Conservation (phyloP, 345 rosid species). For the Conringia planisiliqua region DNA sequence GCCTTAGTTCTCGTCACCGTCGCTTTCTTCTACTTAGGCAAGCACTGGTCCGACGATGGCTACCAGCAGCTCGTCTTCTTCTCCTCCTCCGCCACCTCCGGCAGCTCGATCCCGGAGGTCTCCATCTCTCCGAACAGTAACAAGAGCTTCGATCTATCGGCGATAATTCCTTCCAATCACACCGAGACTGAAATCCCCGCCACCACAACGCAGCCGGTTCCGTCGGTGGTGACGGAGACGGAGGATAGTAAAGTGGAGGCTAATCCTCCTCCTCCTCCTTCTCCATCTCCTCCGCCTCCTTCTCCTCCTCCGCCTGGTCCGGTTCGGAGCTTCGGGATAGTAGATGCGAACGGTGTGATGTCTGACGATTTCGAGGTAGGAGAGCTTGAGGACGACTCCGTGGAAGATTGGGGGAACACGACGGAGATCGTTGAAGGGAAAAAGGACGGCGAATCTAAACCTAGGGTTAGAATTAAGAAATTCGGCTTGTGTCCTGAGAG, state of each 20-base stretch:
- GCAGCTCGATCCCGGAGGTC: slow-evolving; percentile 33
- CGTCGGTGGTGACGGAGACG: slow-evolving; percentile 25
- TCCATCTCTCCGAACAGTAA: slow-evolving; percentile 58
- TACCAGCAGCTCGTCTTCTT: slow-evolving; percentile 76
- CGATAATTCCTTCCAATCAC: slow-evolving; percentile 41
- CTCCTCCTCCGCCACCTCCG: slow-evolving; percentile 39
- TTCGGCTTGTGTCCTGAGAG: slow-evolving; percentile 58
- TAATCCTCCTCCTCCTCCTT: slow-evolving; percentile 20
- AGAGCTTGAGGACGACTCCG: slow-evolving; percentile 57
- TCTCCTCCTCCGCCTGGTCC: slow-evolving; percentile 42
- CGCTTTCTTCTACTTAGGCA: slow-evolving; percentile 85
- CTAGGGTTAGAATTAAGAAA: slow-evolving; percentile 39
- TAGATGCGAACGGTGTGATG: slow-evolving; percentile 84
- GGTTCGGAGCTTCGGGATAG: slow-evolving; percentile 61
- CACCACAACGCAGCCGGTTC: neutral
- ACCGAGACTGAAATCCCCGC: slow-evolving; percentile 4
- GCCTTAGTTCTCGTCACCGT: slow-evolving; percentile 53
- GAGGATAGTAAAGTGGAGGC: neutral
- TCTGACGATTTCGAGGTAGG: slow-evolving; percentile 79
- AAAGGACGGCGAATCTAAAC: slow-evolving; percentile 23
- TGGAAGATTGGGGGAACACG: slow-evolving; percentile 59
- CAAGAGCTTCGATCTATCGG: slow-evolving; percentile 45
- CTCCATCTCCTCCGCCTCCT: neutral
- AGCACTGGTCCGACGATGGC: slow-evolving; percentile 72
- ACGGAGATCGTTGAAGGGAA: slow-evolving; percentile 31